Evolutionary conservation across 805 yeast genomes (phyloP).

Genomic region (Candida suzukii): DNA sequence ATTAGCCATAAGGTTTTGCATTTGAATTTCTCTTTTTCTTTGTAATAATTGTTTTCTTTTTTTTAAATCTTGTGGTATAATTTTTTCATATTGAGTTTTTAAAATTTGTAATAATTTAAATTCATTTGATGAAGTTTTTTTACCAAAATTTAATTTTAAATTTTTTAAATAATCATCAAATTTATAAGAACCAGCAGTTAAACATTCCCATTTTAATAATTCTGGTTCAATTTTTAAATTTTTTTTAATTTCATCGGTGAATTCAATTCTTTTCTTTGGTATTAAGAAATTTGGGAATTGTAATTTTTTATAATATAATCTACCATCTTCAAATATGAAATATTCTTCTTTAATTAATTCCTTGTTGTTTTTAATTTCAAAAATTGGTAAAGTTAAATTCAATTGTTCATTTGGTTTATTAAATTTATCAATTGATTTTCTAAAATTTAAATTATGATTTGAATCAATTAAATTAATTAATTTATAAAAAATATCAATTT

Average conservation of each 20-base stretch:
- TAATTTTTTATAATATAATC: constrained; percentile 38
- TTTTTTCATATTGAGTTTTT: constrained; percentile 24
- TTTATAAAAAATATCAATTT: constrained; percentile 40
- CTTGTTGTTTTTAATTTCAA: constrained; percentile 3
- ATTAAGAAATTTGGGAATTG: constrained; percentile 25
- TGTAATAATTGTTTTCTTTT: constrained; percentile 47
- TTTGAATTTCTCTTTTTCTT: constrained; percentile 55
- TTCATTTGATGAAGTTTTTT: constrained; percentile 16
- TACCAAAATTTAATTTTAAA: constrained; percentile 16
- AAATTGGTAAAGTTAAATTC: constrained; percentile 16
- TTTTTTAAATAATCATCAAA: constrained; percentile 28
- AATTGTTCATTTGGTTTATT: constrained; percentile 19
- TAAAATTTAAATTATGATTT: constrained; percentile 37
- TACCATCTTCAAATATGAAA: constrained; percentile 40
- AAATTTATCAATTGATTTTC: constrained; percentile 39
- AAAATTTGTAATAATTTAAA: constrained; percentile 24
- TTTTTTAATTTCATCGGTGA: constrained; percentile 6
- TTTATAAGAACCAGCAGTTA: constrained; percentile 38
- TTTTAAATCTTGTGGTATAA: constrained; percentile 39
- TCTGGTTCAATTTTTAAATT: constrained; percentile 26
- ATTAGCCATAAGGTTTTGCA: constrained; percentile 56
- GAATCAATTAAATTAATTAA: constrained; percentile 32
- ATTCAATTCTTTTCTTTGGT: constrained; percentile 27
- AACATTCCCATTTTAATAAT: constrained; percentile 28
- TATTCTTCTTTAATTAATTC: constrained; percentile 17